Evolutionary conservation across 2,329 filamentous ascomycete species (phyloP), one percentile per base, ranked within the genome.

Genomic region (Thielaviopsis populi): DNA sequence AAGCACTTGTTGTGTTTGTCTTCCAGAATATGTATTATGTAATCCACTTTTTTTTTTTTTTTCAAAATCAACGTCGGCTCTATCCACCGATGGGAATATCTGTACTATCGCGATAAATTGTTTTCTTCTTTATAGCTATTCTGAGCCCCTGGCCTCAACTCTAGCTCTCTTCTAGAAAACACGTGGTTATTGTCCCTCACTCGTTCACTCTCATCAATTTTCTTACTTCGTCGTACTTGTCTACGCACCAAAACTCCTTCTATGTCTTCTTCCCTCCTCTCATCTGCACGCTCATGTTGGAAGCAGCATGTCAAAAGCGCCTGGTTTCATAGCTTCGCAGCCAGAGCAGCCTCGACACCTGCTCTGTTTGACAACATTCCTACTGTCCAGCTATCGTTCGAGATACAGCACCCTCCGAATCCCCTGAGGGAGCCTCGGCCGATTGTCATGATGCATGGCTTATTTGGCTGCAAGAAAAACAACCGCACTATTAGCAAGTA

Each of bases 381-480:
- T 3, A 66, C 3, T 70, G 61, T 77, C 0, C 67, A 73, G 19
- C 74, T 91, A 42, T 80, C 80, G 1, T 90, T 82, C 72, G 86
- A 89, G 69, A 76, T 88, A 53, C 84, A 90, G 71, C 76, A 81
- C 69, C 83, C 87, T 1, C 69, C 75, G 0, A 78, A 77, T 60
- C 69, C 69, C 6, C 67, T 64, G 1, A 73, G 74, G 30, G 71
- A 74, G 63, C 71, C 73, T 65, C 74, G 76, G 46, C 88, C 91
- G 1, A 89, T 97, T 68, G 75, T 97, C 67, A 88, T 97, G 68
- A 83, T 97, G 71, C 92, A 97, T 73, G 92, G 94, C 0, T 79
- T 97, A 11, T 96, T 97, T 71, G 92, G 92, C 22, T 96, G 89
- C 43, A 96, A 95, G 77, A 91, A 89, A 77, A 97, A 97, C 73